Percentiles rank a stretch among this genome's conserved stretches.
These are phyloP conservation scores for Thymus quinquecostatus DNA, from an alignment of 257 asterid species.

Conservation along the genomic window DNA sequence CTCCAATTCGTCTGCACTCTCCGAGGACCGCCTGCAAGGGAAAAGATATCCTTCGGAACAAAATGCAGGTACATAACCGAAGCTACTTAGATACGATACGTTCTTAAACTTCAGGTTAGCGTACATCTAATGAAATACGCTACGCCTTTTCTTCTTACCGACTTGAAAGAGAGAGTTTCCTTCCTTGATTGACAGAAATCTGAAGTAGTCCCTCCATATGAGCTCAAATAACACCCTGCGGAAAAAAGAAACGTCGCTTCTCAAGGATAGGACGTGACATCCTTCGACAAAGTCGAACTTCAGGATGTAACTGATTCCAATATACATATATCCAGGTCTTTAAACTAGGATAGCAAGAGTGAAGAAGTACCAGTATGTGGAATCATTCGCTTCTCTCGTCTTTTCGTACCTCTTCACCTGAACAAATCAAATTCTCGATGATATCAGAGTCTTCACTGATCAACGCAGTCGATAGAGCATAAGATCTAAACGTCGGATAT, in stretches of 20 bases:
- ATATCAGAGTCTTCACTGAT: constrained; percentile 31
- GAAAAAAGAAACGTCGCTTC: not conserved
- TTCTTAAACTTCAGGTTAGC: not conserved
- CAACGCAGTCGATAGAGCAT: constrained; percentile 6
- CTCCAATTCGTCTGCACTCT: constrained; percentile 67
- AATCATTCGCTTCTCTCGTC: constrained; percentile 72
- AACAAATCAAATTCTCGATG: constrained; percentile 29
- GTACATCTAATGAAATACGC: not conserved
- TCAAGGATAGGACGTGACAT: too few species aligned
- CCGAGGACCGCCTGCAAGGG: constrained; percentile 76
- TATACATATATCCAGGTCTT: not conserved
- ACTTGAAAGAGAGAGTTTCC: constrained; percentile 80
- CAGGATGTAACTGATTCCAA: not conserved
- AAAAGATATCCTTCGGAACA: not conserved
- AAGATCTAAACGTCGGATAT: not conserved
- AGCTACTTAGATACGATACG: not conserved
- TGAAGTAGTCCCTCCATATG: constrained; percentile 98
- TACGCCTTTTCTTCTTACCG: constrained; percentile 46
- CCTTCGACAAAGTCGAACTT: too few species aligned
- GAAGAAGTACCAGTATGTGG: constrained; percentile 80
- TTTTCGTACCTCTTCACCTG: constrained; percentile 93
- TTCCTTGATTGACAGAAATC: constrained; percentile 79
- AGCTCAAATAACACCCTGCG: constrained; percentile 94
- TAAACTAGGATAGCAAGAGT: not conserved
- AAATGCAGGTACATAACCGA: not conserved